phyloP scores from a whole-genome alignment of 2,329 filamentous ascomycete species.

The Ascochyta clinopodiicola region DNA sequence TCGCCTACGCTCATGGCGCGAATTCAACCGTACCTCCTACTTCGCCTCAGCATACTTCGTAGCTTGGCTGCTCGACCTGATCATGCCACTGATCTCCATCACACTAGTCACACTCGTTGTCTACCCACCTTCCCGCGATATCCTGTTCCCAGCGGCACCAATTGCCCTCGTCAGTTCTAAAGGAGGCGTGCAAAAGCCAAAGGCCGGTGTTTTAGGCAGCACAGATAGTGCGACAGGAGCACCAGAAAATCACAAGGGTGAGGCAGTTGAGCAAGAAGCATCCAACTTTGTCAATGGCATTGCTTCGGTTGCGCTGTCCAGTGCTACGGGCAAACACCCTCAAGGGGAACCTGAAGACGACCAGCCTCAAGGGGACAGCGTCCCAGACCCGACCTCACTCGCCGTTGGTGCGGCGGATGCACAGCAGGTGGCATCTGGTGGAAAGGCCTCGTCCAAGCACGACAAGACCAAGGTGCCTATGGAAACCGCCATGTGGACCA shows the following conservation, averaged over 20 bases:
- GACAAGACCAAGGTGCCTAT: slow-evolving; percentile 83
- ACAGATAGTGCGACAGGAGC: slow-evolving; percentile 81
- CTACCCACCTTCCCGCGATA: slow-evolving; percentile 65
- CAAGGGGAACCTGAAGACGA: slow-evolving; percentile 63
- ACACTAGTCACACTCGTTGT: slow-evolving; percentile 70
- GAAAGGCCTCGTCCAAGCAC: slow-evolving; percentile 58
- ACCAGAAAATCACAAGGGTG: slow-evolving; percentile 81
- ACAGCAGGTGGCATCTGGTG: slow-evolving; percentile 60
- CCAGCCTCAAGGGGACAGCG: slow-evolving; percentile 55
- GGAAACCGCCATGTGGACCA: slow-evolving; percentile 76
- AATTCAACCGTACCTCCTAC: slow-evolving; percentile 69
- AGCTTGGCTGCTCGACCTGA: slow-evolving; percentile 76
- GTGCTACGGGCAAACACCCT: slow-evolving; percentile 78
- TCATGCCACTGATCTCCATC: slow-evolving; percentile 66
- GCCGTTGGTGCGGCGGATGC: slow-evolving; percentile 63
- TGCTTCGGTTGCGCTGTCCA: slow-evolving; percentile 73
- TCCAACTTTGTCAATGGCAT: slow-evolving; percentile 80
- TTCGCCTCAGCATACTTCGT: slow-evolving; percentile 69
- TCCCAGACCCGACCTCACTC: slow-evolving; percentile 67
- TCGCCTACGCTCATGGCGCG: slow-evolving; percentile 79
- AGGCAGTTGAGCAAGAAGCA: slow-evolving; percentile 83
- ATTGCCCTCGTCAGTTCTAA: slow-evolving; percentile 73
- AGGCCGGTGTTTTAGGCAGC: slow-evolving; percentile 76
- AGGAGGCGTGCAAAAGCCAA: slow-evolving; percentile 78
- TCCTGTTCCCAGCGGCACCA: slow-evolving; percentile 79